phyloP scores from a whole-genome alignment of 2,329 filamentous ascomycete species.

The Talaromyces sp. region DNA sequence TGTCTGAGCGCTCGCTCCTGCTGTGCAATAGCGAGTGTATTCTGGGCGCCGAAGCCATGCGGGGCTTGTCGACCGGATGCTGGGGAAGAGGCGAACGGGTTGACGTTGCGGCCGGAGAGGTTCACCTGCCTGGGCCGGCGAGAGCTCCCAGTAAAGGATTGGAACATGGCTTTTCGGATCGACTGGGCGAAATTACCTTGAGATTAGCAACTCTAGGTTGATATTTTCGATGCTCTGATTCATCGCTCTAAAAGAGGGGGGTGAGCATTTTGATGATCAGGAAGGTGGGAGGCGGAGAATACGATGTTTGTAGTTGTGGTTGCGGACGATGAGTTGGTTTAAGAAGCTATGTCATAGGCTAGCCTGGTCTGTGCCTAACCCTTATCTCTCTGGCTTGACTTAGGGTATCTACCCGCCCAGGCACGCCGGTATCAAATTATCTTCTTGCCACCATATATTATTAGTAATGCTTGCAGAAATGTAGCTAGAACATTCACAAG shows the following conservation, averaged over 20 bases:
- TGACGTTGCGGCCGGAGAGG: slow-evolving; percentile 76
- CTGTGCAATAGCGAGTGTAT: slow-evolving; percentile 79
- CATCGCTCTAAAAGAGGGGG: neutral
- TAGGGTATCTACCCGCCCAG: neutral
- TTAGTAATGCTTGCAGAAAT: neutral
- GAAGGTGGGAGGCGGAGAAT: neutral
- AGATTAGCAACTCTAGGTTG: neutral
- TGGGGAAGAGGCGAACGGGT: slow-evolving; percentile 73
- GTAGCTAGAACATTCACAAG: neutral
- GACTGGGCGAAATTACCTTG: slow-evolving; percentile 2
- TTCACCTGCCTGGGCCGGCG: slow-evolving; percentile 88
- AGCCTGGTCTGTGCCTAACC: neutral
- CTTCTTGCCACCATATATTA: neutral
- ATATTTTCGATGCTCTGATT: neutral
- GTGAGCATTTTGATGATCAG: slow-evolving; percentile 1
- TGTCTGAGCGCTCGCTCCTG: slow-evolving; percentile 79
- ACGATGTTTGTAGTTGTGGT: neutral
- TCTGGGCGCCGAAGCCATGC: slow-evolving; percentile 62
- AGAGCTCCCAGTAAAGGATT: slow-evolving; percentile 84
- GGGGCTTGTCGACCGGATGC: slow-evolving; percentile 58
- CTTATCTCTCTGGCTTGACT: neutral
- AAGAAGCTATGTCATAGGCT: slow-evolving; percentile 15
- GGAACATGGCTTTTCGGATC: slow-evolving; percentile 64
- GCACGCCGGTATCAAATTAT: neutral
- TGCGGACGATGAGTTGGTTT: neutral